Evolutionary conservation across 139 green algal genomes (phyloP), one percentile per base, ranked within the genome.

Genomic region (Volvox reticuliferus): DNA sequence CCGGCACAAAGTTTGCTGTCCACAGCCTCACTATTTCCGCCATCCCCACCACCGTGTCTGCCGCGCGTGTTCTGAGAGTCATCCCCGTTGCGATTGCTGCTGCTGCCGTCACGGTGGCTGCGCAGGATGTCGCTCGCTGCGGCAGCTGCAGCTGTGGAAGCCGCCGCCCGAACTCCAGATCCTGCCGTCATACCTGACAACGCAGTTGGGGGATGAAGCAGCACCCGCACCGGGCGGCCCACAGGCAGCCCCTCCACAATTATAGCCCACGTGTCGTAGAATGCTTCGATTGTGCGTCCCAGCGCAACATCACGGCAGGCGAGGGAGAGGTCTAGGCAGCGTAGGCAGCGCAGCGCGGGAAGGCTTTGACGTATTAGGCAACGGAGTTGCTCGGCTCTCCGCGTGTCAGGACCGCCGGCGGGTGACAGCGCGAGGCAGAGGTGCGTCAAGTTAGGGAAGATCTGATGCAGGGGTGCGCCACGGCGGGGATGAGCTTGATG

Each of bases 401-500:
- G 69, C 6, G 37, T 36, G 37, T 62, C 30, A 9, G 28, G 14
- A 36, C 19, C 28, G 69, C 28, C 28, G 37, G 84, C 2, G 1
- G 71, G 73, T 12, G 71, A 26, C 21, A 90, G 86, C 5, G n/a
- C 71, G 9, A 90, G 50, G 73, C 37, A 75, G 37, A 89, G 85
- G 69, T 82, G 85, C 9, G 69, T 28, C 12, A 89, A 71, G 69
- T 89, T 82, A 9, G 85, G 85, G n/a, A 89, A 89, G 63, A 36
- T 12, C 17, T 20, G 14, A 67, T 88, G 82, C 65, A 88, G 63
- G 22, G 63, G 62, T 26, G 65, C 24, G 33, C 35, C 55, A 26
- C 65, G 82, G 5, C 33, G 82, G 20, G 81, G 24, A 5, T 30
- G 61, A 21, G 81, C 6, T 61, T 20, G 61, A 2, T 55, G 80